Conservation (phyloP, 2,329 filamentous ascomycete species). For the Xylariaceae sp. region DNA sequence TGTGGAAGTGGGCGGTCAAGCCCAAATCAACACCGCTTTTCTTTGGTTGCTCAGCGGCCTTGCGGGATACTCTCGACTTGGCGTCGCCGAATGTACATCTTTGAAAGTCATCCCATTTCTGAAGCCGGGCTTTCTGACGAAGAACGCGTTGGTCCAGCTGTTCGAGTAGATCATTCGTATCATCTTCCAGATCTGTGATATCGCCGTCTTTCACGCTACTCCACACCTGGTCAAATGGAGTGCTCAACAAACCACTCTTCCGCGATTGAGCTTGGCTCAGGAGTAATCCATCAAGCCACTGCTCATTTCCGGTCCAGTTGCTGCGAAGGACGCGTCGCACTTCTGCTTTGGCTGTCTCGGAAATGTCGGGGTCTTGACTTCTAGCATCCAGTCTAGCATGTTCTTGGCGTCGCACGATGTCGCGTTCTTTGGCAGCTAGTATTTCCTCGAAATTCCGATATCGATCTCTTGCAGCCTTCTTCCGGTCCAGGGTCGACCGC, state of each 20-base stretch:
- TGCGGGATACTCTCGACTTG: slow-evolving; percentile 20
- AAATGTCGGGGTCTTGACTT: slow-evolving; percentile 30
- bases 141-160: slow-evolving; percentile 67
- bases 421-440: slow-evolving; percentile 58
- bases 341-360: slow-evolving; percentile 41
- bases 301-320: slow-evolving; percentile 75
- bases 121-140: slow-evolving; percentile 63
- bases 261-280: slow-evolving; percentile 57
- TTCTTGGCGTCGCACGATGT: slow-evolving; percentile 52
- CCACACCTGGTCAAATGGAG: slow-evolving; percentile 70
- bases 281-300: slow-evolving; percentile 69
- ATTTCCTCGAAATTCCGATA: slow-evolving; percentile 63
- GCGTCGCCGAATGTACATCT: slow-evolving; percentile 41
- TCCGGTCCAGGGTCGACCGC: slow-evolving; percentile 53
- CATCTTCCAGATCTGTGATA: slow-evolving; percentile 53
- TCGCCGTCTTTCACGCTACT: slow-evolving; percentile 57
- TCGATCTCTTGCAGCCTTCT: slow-evolving; percentile 52
- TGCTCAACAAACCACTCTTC: slow-evolving; percentile 61
- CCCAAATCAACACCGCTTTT: slow-evolving; percentile 48
- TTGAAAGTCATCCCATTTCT: slow-evolving; percentile 70
- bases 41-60: slow-evolving; percentile 22
- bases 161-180: slow-evolving; percentile 55
- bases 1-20: slow-evolving; percentile 49
- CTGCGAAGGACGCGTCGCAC: slow-evolving; percentile 60
- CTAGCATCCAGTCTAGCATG: slow-evolving; percentile 32